phyloP scores from a whole-genome alignment of 805 yeast genomes.

The Saturnispora ahearnii region DNA sequence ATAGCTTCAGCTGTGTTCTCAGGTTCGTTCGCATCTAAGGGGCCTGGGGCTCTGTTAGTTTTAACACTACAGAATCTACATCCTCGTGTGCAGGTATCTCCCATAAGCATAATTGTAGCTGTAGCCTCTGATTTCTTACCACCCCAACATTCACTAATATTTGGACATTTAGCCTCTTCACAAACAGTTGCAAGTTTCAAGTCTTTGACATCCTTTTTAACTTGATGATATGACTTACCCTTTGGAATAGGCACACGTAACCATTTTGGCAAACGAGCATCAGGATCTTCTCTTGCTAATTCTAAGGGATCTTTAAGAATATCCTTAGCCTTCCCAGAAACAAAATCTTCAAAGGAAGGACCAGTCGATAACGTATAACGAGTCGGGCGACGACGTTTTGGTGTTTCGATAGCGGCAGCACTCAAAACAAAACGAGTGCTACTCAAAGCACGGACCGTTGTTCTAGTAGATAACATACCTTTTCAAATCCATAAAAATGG shows the following conservation, averaged over 20 bases:
- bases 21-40: conserved; percentile 94
- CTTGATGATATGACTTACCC: conserved; percentile 71
- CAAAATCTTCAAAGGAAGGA: conserved; percentile 89
- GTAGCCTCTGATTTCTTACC: conserved; percentile 91
- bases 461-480: background rate
- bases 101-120: conserved; percentile 95
- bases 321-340: conserved; percentile 70
- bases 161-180: conserved; percentile 99
- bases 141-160: conserved; percentile 99
- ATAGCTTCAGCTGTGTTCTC: conserved; percentile 97
- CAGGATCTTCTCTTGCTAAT: conserved; percentile 57
- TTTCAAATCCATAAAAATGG: background rate
- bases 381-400: conserved; percentile 32
- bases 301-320: conserved; percentile 67
- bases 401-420: background rate
- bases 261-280: conserved; percentile 83
- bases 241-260: conserved; percentile 94
- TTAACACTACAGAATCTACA: conserved; percentile 97
- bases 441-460: background rate
- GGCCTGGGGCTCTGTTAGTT: conserved; percentile 77
- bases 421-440: background rate
- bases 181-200: conserved; percentile 90
- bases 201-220: conserved; percentile 82
- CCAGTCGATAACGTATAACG: conserved; percentile 62
- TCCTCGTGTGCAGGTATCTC: conserved; percentile 99